A percentile compares a stretch with the other conserved stretches of the same genome.
Evolutionary conservation across 108 stramenopile species (phyloP).

Genomic region (Chaetoceros tenuissimus): DNA sequence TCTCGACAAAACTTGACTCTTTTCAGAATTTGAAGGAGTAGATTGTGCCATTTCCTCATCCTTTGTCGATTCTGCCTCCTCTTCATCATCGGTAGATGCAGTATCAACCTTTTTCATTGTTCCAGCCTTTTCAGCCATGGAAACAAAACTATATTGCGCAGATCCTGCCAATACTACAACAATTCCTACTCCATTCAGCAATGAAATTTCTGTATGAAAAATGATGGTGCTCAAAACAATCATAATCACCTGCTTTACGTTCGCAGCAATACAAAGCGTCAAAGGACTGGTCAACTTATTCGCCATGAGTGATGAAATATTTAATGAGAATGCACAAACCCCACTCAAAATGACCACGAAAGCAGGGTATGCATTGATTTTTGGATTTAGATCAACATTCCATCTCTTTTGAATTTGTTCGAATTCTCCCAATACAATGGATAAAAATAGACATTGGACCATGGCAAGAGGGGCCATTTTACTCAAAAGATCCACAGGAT

Average conservation of each 20-base stretch:
- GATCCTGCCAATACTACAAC: constrained; percentile 60
- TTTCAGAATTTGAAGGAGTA: too few relatives aligned
- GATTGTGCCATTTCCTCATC: too few relatives aligned
- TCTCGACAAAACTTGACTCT: too few relatives aligned
- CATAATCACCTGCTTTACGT: constrained; percentile 85
- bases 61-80: too few relatives aligned
- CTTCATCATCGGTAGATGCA: not conserved
- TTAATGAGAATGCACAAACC: constrained; percentile 65
- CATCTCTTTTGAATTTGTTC: constrained; percentile 31
- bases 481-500: constrained; percentile 68
- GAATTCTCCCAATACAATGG: constrained; percentile 54
- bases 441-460: constrained; percentile 43
- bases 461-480: constrained; percentile 82
- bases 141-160: constrained; percentile 68
- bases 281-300: constrained; percentile 82
- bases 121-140: constrained; percentile 40
- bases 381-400: constrained; percentile 28
- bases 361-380: constrained; percentile 20
- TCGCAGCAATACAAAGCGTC: constrained; percentile 82
- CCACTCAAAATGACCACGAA: constrained; percentile 46
- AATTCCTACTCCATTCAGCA: constrained; percentile 56
- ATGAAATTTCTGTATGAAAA: constrained; percentile 37
- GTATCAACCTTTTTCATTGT: not conserved
- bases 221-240: constrained; percentile 46
- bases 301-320: constrained; percentile 72